Evolutionary conservation across 345 rosid genomes (phyloP).

Genomic region (Sisymbrium altissimum): DNA sequence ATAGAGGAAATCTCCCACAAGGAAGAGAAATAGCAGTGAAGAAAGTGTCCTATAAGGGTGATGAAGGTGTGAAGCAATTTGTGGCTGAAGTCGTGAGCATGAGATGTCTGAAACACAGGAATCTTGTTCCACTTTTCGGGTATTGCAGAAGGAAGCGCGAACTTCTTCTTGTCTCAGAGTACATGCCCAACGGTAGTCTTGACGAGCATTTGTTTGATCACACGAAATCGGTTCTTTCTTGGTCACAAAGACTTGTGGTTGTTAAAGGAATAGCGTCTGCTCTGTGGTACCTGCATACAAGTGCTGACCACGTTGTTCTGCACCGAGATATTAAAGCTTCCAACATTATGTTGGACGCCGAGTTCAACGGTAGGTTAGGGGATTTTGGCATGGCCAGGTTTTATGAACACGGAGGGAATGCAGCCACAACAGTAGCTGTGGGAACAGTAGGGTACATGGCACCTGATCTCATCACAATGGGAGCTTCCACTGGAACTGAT

Average conservation of each 20-base stretch:
- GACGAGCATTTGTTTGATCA: slow-evolving; percentile 39
- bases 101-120: slow-evolving; percentile 47
- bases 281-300: slow-evolving; percentile 51
- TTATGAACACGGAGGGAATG: slow-evolving; percentile 66
- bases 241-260: slow-evolving; percentile 42
- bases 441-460: slow-evolving; percentile 72
- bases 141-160: slow-evolving; percentile 54
- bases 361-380: slow-evolving; percentile 72
- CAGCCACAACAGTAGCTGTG: slow-evolving; percentile 70
- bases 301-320: slow-evolving; percentile 50
- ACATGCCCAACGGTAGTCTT: slow-evolving; percentile 58
- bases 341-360: slow-evolving; percentile 50
- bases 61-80: slow-evolving; percentile 52
- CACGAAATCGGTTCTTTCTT: slow-evolving; percentile 24
- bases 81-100: slow-evolving; percentile 45
- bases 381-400: slow-evolving; percentile 92
- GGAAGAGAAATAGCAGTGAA: slow-evolving; percentile 53
- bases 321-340: slow-evolving; percentile 57
- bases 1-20: slow-evolving; percentile 46
- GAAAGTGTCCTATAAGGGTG: slow-evolving; percentile 44
- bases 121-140: slow-evolving; percentile 52
- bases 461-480: slow-evolving; percentile 45
- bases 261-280: slow-evolving; percentile 43
- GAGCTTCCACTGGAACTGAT: slow-evolving; percentile 42
- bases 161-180: slow-evolving; percentile 51